Evolutionary conservation across 225 moss, liverwort and hornwort genomes (phyloP).

Genomic region (Bryum argenteum): DNA sequence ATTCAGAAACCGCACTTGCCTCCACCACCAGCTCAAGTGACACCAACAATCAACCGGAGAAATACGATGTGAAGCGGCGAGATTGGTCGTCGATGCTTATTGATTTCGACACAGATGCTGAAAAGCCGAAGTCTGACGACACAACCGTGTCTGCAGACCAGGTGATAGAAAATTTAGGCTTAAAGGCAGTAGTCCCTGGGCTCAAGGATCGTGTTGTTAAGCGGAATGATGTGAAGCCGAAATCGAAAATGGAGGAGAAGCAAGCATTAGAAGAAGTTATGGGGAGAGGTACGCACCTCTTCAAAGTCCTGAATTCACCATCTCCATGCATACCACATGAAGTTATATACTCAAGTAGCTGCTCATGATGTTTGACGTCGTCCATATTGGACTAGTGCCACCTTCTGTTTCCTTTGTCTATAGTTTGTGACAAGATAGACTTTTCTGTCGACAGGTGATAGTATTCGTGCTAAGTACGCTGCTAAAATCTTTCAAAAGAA

Average conservation of each 20-base stretch:
- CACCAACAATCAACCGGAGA: conserved; percentile 26
- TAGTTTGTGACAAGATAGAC: conserved; percentile 1
- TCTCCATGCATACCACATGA: conserved; percentile 1
- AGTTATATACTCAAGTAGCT: neutral
- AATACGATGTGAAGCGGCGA: conserved; percentile 57
- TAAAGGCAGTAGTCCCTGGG: conserved; percentile 58
- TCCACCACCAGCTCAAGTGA: conserved; percentile 20
- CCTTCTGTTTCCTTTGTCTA: neutral
- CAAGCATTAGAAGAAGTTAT: conserved; percentile 63
- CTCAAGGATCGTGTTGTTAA: conserved; percentile 51
- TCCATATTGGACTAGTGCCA: neutral
- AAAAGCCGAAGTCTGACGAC: conserved; percentile 40
- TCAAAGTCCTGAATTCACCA: conserved; percentile 7
- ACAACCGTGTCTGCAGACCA: conserved; percentile 61
- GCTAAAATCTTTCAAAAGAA: conserved; percentile 78
- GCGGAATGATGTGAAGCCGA: conserved; percentile 30
- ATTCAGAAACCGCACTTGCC: conserved; percentile 17
- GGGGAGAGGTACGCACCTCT: conserved; percentile 55
- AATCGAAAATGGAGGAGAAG: conserved; percentile 59
- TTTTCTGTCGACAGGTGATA: conserved; percentile 50
- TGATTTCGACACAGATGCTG: conserved; percentile 46
- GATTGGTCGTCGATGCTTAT: conserved; percentile 72
- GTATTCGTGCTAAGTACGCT: conserved; percentile 83
- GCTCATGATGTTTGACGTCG: neutral
- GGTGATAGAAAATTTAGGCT: conserved; percentile 71